Base-by-base conservation (phyloP, 2,329 filamentous ascomycete species). In the Daldinia sp. region DNA sequence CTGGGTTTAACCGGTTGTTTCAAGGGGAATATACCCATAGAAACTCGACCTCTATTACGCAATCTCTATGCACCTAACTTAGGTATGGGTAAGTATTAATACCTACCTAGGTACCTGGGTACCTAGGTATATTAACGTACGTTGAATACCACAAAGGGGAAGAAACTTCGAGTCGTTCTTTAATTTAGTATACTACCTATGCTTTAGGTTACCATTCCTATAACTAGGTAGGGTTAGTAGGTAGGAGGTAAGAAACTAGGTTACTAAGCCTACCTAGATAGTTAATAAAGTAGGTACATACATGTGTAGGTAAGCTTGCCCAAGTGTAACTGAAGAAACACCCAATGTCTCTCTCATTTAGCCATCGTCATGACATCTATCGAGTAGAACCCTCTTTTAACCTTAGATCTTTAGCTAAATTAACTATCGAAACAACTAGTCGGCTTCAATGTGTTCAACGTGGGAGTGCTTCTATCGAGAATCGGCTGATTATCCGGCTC, bases 401-500 rank as follows among this genome's bases (percentile, higher is more conserved):
- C 37, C 21, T 21, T n/a, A 15, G 15, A 39, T 17, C 34, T 23
- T 32, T 41, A 32, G 23, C 34, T 17, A 21, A 50, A 51, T 35
- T 30, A 23, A 25, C 21, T n/a, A 53, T 55, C 37, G 37, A 17
- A 35, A 25, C 47, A 51, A 52, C 43, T 35, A 55, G 45, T 47
- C 30, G 17, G 17, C 37, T 55, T 55, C 25, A 56, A 48, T 19
- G 35, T 17, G n/a, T n/a, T n/a, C n/a, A n/a, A n/a, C n/a, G n/a
- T n/a, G n/a, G 32, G 43, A 35, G 27, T n/a, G 11, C 30, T 17
- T 52, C 47, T 50, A 35, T 50, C 39, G 32, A 58, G 58, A 56
- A 52, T 53, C 61, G 35, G 41, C 50, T 53, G 39, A 63, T 67
- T 65, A 67, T 61, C 60, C 27, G 49, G 52, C 17, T 21, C 48